Base-by-base conservation (phyloP, 2,329 filamentous ascomycete genomes). In the Didymellaceae sp. region DNA sequence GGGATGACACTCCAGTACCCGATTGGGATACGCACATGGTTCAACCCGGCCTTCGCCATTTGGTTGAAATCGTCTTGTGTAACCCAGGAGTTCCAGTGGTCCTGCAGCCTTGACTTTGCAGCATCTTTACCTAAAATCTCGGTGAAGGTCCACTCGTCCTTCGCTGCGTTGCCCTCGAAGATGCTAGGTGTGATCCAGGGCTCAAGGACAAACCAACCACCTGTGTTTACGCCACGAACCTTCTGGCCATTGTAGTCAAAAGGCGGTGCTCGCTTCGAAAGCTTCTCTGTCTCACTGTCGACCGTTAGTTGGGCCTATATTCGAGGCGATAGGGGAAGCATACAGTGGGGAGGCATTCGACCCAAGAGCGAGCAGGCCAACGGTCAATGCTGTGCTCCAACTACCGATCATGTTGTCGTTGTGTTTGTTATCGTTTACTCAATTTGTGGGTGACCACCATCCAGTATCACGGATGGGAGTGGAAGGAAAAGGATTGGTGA, bases 121-220 rank as follows among this genome's bases (percentile, higher is more conserved):
- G 74, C 73, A 52, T 77, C 73, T 17, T 76, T 73, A 37, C 82
- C 81, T 18, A 85, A 72, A 3, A 70, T 74, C 39, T 78, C 66
- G 42, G 76, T 78, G 32, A 83, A 70, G 0, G 80, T 81, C 65
- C 77, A 85, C 60, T 86, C 84, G 59, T 87, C 85, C 4, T 82
- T 77, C 2, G 82, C 82, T 31, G 66, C 75, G 37, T 73, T 73
- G 22, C 75, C 76, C 37, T 83, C 78, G 59, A 86, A 86, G 49
- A 86, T 74, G 13, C 80, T 83, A 2, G 84, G 83, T 2, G 82
- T 86, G 45, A 86, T 86, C 82, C 82, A 85, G 13, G 83, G 83
- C 70, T 86, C 84, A 5, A 85, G 74, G 6, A 86, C 81, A 35
- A 86, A 80, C 83, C 84, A 86, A 24, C 85, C 85, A 44, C 85